Evolutionary conservation across 1,139 yeast species (phyloP).

Genomic region (Pichia kudriavzevii): DNA sequence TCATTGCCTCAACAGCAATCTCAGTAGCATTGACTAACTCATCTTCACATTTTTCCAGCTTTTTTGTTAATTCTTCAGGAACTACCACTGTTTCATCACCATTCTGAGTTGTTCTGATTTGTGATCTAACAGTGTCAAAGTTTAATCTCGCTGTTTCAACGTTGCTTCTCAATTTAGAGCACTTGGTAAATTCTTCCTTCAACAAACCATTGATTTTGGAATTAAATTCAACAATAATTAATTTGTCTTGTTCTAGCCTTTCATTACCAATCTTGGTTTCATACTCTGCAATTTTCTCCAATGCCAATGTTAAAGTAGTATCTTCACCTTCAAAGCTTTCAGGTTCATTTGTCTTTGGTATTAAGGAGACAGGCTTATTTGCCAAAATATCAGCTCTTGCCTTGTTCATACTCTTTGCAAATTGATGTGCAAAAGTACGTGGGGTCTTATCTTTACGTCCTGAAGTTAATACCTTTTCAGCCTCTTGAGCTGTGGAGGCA

Average conservation of each 20-base stretch:
- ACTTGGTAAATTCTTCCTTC: constrained; percentile 52
- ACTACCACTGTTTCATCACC: constrained; percentile 26
- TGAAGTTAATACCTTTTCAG: constrained; percentile 41
- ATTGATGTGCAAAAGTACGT: constrained; percentile 45
- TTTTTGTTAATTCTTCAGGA: constrained; percentile 42
- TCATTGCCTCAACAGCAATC: constrained; percentile 70
- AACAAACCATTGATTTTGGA: constrained; percentile 43
- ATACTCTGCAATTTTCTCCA: constrained; percentile 48
- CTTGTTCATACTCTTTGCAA: constrained; percentile 37
- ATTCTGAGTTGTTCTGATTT: constrained; percentile 34
- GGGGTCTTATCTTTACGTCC: constrained; percentile 30
- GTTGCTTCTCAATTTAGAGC: constrained; percentile 51
- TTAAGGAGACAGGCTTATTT: constrained; percentile 12
- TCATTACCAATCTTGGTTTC: constrained; percentile 55
- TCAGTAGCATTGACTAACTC: constrained; percentile 73
- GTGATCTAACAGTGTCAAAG: constrained; percentile 62
- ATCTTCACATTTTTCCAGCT: constrained; percentile 62
- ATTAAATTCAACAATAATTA: constrained; percentile 51
- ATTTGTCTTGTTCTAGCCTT: constrained; percentile 58
- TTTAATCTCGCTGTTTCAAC: constrained; percentile 64
- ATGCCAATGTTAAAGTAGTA: constrained; percentile 41
- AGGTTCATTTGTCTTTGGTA: constrained; percentile 8
- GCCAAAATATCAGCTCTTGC: constrained; percentile 31
- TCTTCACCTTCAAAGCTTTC: constrained; percentile 9
- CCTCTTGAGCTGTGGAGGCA: constrained; percentile 57